Evolutionary conservation across 2,329 filamentous ascomycete species (phyloP).

Genomic region (Sclerotinia minor): DNA sequence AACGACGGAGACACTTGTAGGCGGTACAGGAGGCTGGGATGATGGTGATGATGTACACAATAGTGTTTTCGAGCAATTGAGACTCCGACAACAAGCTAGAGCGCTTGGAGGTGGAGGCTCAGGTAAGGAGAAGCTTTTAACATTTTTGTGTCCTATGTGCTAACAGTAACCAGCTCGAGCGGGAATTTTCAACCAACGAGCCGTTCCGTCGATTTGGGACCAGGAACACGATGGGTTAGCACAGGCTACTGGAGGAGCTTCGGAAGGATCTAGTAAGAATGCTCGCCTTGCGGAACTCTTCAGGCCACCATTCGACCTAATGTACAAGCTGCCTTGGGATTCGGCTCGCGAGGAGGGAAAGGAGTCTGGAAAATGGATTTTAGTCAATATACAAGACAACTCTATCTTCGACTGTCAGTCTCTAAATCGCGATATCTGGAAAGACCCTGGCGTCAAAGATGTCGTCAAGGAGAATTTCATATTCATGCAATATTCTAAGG

Average conservation of each 20-base stretch:
- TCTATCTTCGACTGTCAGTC: constrained; percentile 93
- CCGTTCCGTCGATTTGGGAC: constrained; percentile 51
- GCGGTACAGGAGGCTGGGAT: constrained; percentile 57
- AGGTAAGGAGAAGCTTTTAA: constrained; percentile 31
- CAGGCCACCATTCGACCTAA: constrained; percentile 87
- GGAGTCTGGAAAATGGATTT: constrained; percentile 85
- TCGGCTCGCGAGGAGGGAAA: constrained; percentile 82
- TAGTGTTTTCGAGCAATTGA: constrained; percentile 36
- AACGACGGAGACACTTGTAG: constrained; percentile 88
- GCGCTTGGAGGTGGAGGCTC: constrained; percentile 12
- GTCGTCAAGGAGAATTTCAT: constrained; percentile 89
- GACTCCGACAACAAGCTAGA: constrained; percentile 41
- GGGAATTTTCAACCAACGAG: constrained; percentile 70
- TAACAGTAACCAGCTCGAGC: constrained; percentile 45
- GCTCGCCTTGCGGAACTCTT: constrained; percentile 87
- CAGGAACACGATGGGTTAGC: constrained; percentile 50
- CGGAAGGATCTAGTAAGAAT: constrained; percentile 66
- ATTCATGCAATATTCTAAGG: constrained; percentile 91
- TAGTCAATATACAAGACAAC: constrained; percentile 93
- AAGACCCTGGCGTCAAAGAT: constrained; percentile 75
- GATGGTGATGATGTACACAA: constrained; percentile 47
- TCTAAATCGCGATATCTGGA: constrained; percentile 95
- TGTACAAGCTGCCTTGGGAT: constrained; percentile 78
- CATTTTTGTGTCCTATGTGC: constrained; percentile 18
- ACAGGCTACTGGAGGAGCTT: constrained; percentile 63